Evolutionary conservation across 2,329 filamentous ascomycete genomes (phyloP), one percentile per base, ranked within the genome.

Genomic region (Venturia oleaginea): DNA sequence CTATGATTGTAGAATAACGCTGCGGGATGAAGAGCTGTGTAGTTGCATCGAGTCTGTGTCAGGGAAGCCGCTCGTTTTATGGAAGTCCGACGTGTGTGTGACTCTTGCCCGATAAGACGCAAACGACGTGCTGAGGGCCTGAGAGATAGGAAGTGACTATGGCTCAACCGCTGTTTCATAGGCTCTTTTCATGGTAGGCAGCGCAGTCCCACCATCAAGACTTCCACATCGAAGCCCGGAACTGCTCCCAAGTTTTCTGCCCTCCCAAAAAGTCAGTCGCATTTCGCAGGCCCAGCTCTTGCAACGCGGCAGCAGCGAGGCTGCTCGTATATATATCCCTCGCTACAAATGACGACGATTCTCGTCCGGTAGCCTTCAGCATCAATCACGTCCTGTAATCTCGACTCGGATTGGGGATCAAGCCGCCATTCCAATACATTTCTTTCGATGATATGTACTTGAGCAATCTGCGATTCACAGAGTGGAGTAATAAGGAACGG

Each of bases 391-490:
- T 62, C 42, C 11, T 62, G 11, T 3, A 27, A 17, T 15, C 60
- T 43, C 43, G 60, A 22, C 37, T 62, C 60, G 42, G 22, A 34
- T 15, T 37, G 60, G 8, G 60, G 60, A 27, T 62, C 60, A 4
- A 62, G 32, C 4, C 60, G 60, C 60, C 60, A 62, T 51, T 62
- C 60, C 4, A 62, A 42, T 3, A 62, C 60, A 15, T 62, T 62
- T n/a, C 60, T 38, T 17, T 62, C 60, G 24, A 62, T 51, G 32
- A 62, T 37, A n/a, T 51, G 42, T 13, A 43, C 42, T 30, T 22
- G 32, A 38, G 19, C 40, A 6, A 3, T 8, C 1, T 34, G 4
- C n/a, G 51, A 34, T 2, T 34, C 27, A 17, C 27, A 4, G 27
- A 15, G 34, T 8, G 27, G 24, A 19, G 27, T 27, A n/a, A 34